phyloP scores from a whole-genome alignment of 75 land plant species.

The Pinus tabuliformis region DNA sequence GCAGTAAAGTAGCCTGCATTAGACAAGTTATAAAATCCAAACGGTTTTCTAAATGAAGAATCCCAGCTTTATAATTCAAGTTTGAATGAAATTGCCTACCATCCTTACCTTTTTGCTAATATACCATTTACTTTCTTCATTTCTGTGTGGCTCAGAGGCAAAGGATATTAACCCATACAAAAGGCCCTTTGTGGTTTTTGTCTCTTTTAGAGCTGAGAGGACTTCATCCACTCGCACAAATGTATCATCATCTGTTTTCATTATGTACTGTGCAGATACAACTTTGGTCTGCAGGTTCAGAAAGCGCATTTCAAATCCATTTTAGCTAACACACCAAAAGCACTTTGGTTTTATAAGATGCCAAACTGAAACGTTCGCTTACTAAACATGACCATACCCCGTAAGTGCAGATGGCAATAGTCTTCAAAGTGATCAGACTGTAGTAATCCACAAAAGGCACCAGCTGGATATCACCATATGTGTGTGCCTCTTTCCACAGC shows the following conservation, averaged over 20 bases:
- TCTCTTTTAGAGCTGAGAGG: slow-evolving; percentile 36
- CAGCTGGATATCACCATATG: slow-evolving; percentile 91
- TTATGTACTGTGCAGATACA: slow-evolving; percentile 76
- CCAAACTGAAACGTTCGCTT: not conserved
- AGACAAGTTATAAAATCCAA: not conserved
- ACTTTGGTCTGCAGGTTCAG: slow-evolving; percentile 60
- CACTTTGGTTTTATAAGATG: not conserved
- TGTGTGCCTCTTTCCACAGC: slow-evolving; percentile 82
- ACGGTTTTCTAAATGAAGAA: not conserved
- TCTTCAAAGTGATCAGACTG: slow-evolving; percentile 83
- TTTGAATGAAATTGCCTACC: not conserved
- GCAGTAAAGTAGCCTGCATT: not conserved
- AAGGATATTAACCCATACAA: slow-evolving; percentile 73
- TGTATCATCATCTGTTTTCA: slow-evolving; percentile 99
- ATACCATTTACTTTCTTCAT: slow-evolving; percentile 89
- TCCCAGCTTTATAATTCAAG: slow-evolving; percentile 3
- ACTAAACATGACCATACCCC: slow-evolving; percentile 58
- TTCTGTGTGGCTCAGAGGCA: slow-evolving; percentile 66
- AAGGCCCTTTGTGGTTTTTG: slow-evolving; percentile 48
- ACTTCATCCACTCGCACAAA: slow-evolving; percentile 96
- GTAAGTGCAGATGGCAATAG: slow-evolving; percentile 93
- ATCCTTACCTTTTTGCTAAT: slow-evolving; percentile 65
- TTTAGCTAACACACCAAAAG: not conserved
- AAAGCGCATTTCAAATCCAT: not conserved
- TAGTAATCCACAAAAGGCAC: slow-evolving; percentile 99